Evolutionary conservation across 805 yeast genomes (phyloP), one percentile per base, ranked within the genome.

Genomic region (Saturnispora galanensis): DNA sequence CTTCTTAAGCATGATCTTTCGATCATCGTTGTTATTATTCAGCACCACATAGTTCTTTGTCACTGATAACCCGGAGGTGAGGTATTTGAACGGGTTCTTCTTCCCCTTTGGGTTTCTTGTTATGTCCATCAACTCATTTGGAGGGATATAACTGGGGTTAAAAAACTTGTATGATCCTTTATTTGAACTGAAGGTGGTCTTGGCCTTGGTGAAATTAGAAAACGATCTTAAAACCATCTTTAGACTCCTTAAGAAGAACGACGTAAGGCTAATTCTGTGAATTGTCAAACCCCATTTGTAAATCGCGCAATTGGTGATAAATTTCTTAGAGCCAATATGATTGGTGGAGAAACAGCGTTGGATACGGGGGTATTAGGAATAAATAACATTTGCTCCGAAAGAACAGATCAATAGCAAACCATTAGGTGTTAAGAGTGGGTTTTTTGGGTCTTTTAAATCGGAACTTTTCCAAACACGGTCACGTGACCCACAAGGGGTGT

Each of bases 141-240:
- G 60, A 10, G 53, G 50, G 13, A 53, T 48, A 47, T 64, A 64
- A 8, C 63, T 58, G 4, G 69, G 69, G 17, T 59, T 56, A 52
- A 64, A 64, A 49, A 64, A 37, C 10, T 45, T 39, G 26, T 51
- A 10, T 50, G 52, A 5, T 43, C 47, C 30, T 48, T 49, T 37
- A 50, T 51, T 28, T 50, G 45, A 16, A 51, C 48, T 2, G 55
- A 47, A 7, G 44, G 52, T 7, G 52, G 35, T 9, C 52, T 42
- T n/a, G 10, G 31, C 16, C n/a, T 29, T 31, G 15, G 35, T 11
- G 10, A 35, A 30, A 29, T 34, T 26, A n/a, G 31, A 30, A 38
- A 30, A 38, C 30, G 41, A 35, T 38, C 34, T 29, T 16, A 38
- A 26, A 28, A 38, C 41, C 41, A 38, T 38, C 21, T 37, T 13